Base-by-base conservation (phyloP, 2,329 filamentous ascomycete species). In the Scortechinia acanthostroma region DNA sequence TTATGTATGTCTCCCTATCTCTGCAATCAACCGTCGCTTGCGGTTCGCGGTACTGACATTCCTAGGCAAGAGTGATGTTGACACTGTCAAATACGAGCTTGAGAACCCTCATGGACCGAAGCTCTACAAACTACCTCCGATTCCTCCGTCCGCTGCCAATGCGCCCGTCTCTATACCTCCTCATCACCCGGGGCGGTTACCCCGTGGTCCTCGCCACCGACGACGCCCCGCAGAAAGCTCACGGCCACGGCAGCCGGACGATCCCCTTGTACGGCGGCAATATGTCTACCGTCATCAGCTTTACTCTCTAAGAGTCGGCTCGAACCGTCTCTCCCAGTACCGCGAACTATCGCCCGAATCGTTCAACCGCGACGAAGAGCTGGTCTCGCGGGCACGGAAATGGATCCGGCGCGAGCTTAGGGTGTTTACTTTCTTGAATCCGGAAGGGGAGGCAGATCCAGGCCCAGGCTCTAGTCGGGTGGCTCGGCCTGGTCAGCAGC, bases 321-420 rank as follows among this genome's bases (percentile, higher is more conserved):
- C 71, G n/a, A 83, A 82, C 52, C 68, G 70, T 4, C 58, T 76
- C 17, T 81, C 77, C 0, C 66, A 70, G 46, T 80, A 80, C 53
- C 66, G 62, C 16, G 73, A 77, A 51, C 58, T 82, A 21, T 74
- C 70, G 0, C 71, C 76, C 0, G 57, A 66, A 4, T 56, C 66
- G 19, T 71, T 83, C 51, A 60, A 68, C 45, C 54, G 54, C 3
- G 74, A 77, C 4, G 57, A 70, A 15, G 66, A 68, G 4, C 65
- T 83, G 0, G 69, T 80, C 30, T 74, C 73, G 3, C 69, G 73
- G n/a, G 77, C 79, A 4, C 68, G 74, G 3, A 71, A 67, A 45
- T 84, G 77, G 68, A 73, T 83, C 46, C 68, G 80, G 1, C 68
- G 80, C 21, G 80, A 83, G 52, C 58, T 83, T 17, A 70, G 70